phyloP scores from a whole-genome alignment of 176 grass and related monocot species.

The Oryza glumipatula region DNA sequence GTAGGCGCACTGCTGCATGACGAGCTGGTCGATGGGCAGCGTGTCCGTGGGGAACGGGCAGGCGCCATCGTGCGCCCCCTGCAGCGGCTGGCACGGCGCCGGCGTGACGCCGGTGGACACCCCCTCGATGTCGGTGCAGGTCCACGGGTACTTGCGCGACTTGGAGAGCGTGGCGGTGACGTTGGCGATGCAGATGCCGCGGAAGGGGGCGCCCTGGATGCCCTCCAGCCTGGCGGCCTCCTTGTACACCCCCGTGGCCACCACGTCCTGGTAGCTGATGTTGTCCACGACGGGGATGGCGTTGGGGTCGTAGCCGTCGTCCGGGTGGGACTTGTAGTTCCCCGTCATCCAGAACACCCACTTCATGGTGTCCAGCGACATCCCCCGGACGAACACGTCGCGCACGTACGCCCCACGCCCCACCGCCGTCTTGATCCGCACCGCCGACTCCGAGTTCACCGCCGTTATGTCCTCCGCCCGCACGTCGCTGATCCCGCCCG shows the following conservation, averaged over 20 bases:
- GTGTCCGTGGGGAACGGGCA: constrained; percentile 77
- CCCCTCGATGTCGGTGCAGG: constrained; percentile 72
- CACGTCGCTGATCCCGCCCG: constrained; percentile 85
- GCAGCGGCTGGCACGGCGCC: constrained; percentile 56
- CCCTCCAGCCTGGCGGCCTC: constrained; percentile 73
- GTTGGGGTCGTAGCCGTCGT: constrained; percentile 62
- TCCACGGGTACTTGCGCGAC: constrained; percentile 72
- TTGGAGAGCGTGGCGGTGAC: constrained; percentile 58
- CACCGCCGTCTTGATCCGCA: constrained; percentile 87
- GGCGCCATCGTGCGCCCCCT: constrained; percentile 27
- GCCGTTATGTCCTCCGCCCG: constrained; percentile 87
- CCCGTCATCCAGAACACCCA: constrained; percentile 96
- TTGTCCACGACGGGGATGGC: constrained; percentile 72
- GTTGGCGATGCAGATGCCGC: constrained; percentile 82
- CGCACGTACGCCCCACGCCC: constrained; percentile 69
- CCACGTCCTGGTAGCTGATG: constrained; percentile 92
- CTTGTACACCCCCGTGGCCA: constrained; percentile 60
- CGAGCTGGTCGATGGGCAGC: constrained; percentile 55
- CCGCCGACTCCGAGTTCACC: constrained; percentile 73
- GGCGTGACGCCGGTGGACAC: constrained; percentile 62
- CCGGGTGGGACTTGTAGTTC: constrained; percentile 83
- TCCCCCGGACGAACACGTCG: constrained; percentile 71
- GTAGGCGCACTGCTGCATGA: constrained; percentile 63
- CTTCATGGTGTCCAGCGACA: constrained; percentile 73
- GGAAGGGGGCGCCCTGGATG: constrained; percentile 65